These are phyloP conservation scores for Trichoderma sp. DNA, from an alignment of 2,329 filamentous ascomycete genomes.

Conservation along the genomic window DNA sequence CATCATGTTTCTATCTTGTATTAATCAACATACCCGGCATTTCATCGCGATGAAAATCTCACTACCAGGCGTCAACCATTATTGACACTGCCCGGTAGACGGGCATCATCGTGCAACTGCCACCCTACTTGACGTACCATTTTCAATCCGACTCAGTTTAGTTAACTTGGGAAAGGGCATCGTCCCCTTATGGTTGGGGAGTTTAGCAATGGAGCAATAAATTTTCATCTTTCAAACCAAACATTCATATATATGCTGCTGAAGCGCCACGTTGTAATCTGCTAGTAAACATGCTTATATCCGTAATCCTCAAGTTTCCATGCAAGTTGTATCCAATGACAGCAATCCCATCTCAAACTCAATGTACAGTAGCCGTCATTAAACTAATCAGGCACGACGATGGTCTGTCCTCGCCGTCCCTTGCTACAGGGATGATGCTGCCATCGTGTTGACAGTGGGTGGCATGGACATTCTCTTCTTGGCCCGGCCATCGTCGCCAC, in stretches of 20 bases:
- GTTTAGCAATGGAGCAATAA: conserved; percentile 2
- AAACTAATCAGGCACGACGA: background rate
- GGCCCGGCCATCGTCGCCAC: conserved; percentile 40
- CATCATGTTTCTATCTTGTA: conserved; percentile 2
- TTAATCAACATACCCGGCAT: conserved; percentile 22
- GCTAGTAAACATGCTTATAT: conserved; percentile 25
- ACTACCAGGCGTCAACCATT: background rate
- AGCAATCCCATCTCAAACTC: conserved; percentile 12
- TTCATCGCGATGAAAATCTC: background rate
- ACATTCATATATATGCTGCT: background rate
- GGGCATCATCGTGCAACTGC: background rate
- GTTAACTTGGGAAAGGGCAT: background rate
- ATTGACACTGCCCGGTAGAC: background rate
- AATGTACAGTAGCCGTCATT: background rate
- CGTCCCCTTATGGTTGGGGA: background rate
- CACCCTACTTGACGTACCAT: background rate
- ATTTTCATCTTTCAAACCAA: background rate
- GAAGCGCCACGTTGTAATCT: conserved; percentile 1
- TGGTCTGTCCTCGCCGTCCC: background rate
- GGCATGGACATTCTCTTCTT: conserved; percentile 34
- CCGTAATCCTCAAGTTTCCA: conserved; percentile 7
- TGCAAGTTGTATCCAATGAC: conserved; percentile 24
- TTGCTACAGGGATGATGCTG: conserved; percentile 45
- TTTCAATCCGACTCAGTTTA: background rate
- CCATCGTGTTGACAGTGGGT: conserved; percentile 46